A percentile compares a stretch with the other conserved stretches of the same genome.
These are phyloP conservation scores for Agaricus blazei DNA, from an alignment of 768 basidiomycete species.

Conservation along the genomic window DNA sequence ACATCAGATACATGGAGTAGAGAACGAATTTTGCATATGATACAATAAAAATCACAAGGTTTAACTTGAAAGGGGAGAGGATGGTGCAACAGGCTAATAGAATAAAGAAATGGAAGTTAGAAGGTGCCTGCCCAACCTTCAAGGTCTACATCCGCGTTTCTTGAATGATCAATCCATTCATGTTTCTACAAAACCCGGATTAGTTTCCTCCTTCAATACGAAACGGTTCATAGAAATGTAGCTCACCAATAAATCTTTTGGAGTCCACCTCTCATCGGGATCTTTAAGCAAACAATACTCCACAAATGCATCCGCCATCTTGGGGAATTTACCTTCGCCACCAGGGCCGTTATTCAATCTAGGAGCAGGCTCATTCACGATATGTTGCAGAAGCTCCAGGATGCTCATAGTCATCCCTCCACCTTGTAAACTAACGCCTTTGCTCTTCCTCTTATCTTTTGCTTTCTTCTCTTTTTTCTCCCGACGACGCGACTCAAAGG, in stretches of 20 bases:
- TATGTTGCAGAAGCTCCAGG: conserved; percentile 92
- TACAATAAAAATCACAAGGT: not conserved
- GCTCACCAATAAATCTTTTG: conserved; percentile 81
- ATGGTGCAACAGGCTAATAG: not conserved
- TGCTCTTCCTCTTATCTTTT: conserved; percentile 83
- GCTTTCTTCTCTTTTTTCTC: conserved; percentile 35
- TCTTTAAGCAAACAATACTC: conserved; percentile 91
- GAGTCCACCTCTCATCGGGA: conserved; percentile 75
- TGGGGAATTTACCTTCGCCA: conserved; percentile 57
- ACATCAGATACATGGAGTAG: not conserved
- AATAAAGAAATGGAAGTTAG: conserved; percentile 20
- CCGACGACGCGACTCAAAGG: not conserved
- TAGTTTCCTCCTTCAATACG: not conserved
- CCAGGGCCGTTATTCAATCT: conserved; percentile 49
- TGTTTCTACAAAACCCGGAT: conserved; percentile 46
- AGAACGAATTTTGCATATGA: not conserved
- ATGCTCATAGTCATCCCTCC: conserved; percentile 98
- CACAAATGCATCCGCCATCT: conserved; percentile 78
- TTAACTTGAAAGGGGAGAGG: too few species aligned
- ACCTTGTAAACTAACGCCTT: conserved; percentile 89
- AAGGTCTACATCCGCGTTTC: conserved; percentile 59
- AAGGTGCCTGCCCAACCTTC: conserved; percentile 79
- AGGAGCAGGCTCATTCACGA: conserved; percentile 98
- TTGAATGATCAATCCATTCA: conserved; percentile 66
- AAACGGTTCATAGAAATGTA: conserved; percentile 1